Evolutionary conservation across 768 basidiomycete genomes (phyloP).

Genomic region (Ephemerocybe angulata): DNA sequence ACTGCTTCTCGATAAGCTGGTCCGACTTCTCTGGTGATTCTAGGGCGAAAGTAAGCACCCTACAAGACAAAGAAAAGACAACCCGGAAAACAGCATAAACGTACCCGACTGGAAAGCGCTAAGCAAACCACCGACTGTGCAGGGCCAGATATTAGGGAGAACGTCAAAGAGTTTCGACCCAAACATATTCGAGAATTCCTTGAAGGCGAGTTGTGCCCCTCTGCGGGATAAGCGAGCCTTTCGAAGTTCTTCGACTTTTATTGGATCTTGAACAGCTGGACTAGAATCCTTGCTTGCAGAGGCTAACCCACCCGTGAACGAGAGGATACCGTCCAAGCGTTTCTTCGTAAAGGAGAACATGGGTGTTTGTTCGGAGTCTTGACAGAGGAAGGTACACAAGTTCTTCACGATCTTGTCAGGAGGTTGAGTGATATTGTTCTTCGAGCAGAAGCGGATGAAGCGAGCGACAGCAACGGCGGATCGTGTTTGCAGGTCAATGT

Average conservation of each 20-base stretch:
- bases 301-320: constrained; percentile 50
- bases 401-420: constrained; percentile 97
- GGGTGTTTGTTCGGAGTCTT: constrained; percentile 85
- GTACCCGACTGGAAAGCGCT: constrained; percentile 69
- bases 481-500: constrained; percentile 80
- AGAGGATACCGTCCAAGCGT: constrained; percentile 68
- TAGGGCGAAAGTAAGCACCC: constrained; percentile 20
- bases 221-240: constrained; percentile 74
- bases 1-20: constrained; percentile 60
- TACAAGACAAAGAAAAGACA: too few relatives aligned
- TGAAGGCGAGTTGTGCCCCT: constrained; percentile 82
- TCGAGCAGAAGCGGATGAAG: constrained; percentile 82
- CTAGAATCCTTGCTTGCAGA: constrained; percentile 36
- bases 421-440: constrained; percentile 72
- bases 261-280: constrained; percentile 28
- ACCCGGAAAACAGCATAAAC: too few relatives aligned
- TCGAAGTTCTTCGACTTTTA: constrained; percentile 50
- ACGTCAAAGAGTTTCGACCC: constrained; percentile 65
- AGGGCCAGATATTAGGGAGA: constrained; percentile 95
- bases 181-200: constrained; percentile 72
- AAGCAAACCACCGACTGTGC: constrained; percentile 76
- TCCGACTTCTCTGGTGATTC: constrained; percentile 61
- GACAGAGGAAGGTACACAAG: constrained; percentile 93
- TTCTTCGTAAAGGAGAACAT: constrained; percentile 73
- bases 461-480: constrained; percentile 83